These are phyloP conservation scores for Clavispora carvajalis DNA, from an alignment of 805 yeast genomes.

Conservation along the genomic window DNA sequence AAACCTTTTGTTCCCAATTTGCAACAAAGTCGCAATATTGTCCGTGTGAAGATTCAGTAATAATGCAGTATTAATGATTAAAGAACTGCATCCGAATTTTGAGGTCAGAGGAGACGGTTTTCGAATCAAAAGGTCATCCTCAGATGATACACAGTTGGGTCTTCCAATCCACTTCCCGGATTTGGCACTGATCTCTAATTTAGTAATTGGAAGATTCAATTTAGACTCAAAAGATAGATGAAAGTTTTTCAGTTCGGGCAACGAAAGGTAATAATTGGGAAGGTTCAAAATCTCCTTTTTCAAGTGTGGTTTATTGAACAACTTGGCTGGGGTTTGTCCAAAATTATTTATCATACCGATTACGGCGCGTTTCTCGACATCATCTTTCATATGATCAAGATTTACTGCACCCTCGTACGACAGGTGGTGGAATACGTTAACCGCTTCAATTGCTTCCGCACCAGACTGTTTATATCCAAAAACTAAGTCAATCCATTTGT, in stretches of 20 bases:
- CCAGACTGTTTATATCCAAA: constrained; percentile 83
- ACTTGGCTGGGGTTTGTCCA: constrained; percentile 82
- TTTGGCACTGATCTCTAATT: constrained; percentile 40
- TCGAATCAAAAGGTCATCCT: constrained; percentile 33
- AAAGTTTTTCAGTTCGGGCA: constrained; percentile 30
- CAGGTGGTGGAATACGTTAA: constrained; percentile 78
- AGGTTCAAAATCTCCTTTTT: constrained; percentile 33
- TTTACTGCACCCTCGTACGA: constrained; percentile 84
- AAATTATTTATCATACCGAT: constrained; percentile 86
- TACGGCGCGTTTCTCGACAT: constrained; percentile 65
- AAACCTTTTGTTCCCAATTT: constrained; percentile 38
- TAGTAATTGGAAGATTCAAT: constrained; percentile 34
- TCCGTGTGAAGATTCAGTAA: constrained; percentile 41
- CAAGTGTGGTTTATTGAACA: constrained; percentile 68
- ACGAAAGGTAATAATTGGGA: constrained; percentile 32
- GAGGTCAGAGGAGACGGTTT: constrained; percentile 19
- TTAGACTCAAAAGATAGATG: constrained; percentile 40
- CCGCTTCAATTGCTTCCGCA: constrained; percentile 53
- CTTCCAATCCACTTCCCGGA: constrained; percentile 49
- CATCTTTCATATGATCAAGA: constrained; percentile 68
- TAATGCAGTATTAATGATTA: constrained; percentile 37
- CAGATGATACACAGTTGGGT: constrained; percentile 33
- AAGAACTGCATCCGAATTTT: constrained; percentile 22
- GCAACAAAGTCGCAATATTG: constrained; percentile 34
- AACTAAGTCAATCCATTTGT: constrained; percentile 80